These are phyloP conservation scores for Sporothrix schenckii DNA, from an alignment of 2,329 filamentous ascomycete species.

Conservation along the genomic window DNA sequence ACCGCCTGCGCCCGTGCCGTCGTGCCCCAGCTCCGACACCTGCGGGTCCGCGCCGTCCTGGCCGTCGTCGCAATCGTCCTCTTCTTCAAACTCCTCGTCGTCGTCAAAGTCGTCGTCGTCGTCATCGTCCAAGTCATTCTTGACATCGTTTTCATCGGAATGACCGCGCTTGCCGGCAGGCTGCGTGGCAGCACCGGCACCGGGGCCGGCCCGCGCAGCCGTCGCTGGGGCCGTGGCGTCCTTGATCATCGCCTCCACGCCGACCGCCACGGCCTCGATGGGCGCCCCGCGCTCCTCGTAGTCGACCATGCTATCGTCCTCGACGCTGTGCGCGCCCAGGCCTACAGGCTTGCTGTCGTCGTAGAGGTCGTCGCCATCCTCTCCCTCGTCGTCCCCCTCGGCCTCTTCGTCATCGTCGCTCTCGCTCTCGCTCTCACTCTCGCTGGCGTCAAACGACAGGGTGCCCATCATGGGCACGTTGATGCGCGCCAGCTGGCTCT, in stretches of 20 bases:
- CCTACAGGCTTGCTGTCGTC: constrained; percentile 37
- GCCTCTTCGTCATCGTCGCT: constrained; percentile 38
- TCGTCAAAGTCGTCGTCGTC: constrained; percentile 18
- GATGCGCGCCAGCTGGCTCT: constrained; percentile 51
- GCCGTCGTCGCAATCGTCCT: constrained; percentile 34
- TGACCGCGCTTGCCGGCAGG: neutral
- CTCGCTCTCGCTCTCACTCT: constrained; percentile 47
- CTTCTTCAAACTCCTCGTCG: constrained; percentile 21
- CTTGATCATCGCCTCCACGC: constrained; percentile 1
- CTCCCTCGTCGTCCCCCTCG: constrained; percentile 39
- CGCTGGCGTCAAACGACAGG: constrained; percentile 51
- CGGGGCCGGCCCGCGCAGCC: constrained; percentile 15
- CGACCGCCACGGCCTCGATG: constrained; percentile 38
- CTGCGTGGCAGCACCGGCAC: neutral
- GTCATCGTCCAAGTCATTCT: constrained; percentile 34
- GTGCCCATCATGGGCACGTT: constrained; percentile 52
- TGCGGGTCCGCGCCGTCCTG: constrained; percentile 34
- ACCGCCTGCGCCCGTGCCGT: constrained; percentile 34
- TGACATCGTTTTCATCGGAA: constrained; percentile 34
- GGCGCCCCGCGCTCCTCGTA: constrained; percentile 40
- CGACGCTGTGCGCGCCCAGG: constrained; percentile 38
- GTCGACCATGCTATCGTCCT: constrained; percentile 39
- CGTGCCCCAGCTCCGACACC: constrained; percentile 36
- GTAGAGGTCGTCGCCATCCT: constrained; percentile 39
- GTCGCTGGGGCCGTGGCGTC: constrained; percentile 5